phyloP scores from a whole-genome alignment of 177 flowering plant genomes.

The Vitis hybrid region DNA sequence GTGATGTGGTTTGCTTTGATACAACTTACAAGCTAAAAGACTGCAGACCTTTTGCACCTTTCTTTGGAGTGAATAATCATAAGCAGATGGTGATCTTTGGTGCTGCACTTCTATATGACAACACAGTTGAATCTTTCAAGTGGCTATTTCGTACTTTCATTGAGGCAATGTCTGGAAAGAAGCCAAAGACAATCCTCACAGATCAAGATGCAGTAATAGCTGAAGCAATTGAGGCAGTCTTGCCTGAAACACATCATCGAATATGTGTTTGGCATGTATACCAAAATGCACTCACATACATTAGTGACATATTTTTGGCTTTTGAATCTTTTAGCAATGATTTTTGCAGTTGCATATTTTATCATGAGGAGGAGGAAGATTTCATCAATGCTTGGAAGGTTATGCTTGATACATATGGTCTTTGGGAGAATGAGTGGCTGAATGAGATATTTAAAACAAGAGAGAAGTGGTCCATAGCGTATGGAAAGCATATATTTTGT shows the following conservation, averaged over 20 bases:
- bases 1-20: slow-evolving; percentile 46
- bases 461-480: slow-evolving; percentile 34
- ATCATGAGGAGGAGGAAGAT: slow-evolving; percentile 34
- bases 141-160: slow-evolving; percentile 39
- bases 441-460: slow-evolving; percentile 17
- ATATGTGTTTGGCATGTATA: slow-evolving; percentile 35
- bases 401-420: slow-evolving; percentile 23
- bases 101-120: slow-evolving; percentile 37
- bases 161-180: slow-evolving; percentile 29
- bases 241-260: slow-evolving; percentile 25
- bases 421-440: slow-evolving; percentile 33
- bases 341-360: slow-evolving; percentile 30
- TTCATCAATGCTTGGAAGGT: slow-evolving; percentile 33
- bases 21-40: slow-evolving; percentile 26
- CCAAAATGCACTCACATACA: slow-evolving; percentile 30
- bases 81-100: slow-evolving; percentile 36
- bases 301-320: slow-evolving; percentile 17
- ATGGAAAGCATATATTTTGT: slow-evolving; percentile 24
- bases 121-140: slow-evolving; percentile 25
- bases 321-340: slow-evolving; percentile 22
- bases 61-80: slow-evolving; percentile 41
- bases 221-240: slow-evolving; percentile 23
- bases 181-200: slow-evolving; percentile 33
- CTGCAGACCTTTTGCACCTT: slow-evolving; percentile 25
- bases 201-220: slow-evolving; percentile 24